phyloP scores from a whole-genome alignment of 768 basidiomycete genomes.

The Tulasnella sp. region DNA sequence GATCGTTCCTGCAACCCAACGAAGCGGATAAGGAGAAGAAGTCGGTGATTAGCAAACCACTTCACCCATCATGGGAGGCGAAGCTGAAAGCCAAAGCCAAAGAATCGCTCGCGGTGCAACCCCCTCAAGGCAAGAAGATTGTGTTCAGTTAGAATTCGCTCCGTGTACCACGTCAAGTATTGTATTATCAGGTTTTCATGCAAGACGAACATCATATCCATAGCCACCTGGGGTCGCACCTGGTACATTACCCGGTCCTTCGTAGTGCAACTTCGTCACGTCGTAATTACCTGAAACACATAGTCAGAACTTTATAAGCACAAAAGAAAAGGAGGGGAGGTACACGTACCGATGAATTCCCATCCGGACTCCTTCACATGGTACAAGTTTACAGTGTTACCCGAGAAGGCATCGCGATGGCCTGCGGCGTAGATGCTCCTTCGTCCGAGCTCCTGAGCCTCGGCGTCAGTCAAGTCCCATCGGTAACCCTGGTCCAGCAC shows the following conservation, averaged over 20 bases:
- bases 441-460: constrained; percentile 87
- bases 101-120: constrained; percentile 37
- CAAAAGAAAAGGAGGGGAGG: background rate
- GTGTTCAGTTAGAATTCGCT: constrained; percentile 29
- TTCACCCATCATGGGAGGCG: constrained; percentile 97
- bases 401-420: constrained; percentile 92
- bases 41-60: constrained; percentile 27
- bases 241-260: constrained; percentile 59
- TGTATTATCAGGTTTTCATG: background rate
- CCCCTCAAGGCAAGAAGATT: constrained; percentile 78
- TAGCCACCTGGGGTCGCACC: constrained; percentile 57
- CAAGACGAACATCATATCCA: constrained; percentile 60
- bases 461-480: constrained; percentile 86
- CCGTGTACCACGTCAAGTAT: background rate
- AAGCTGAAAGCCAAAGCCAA: constrained; percentile 59
- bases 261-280: constrained; percentile 79
- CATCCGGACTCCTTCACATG: constrained; percentile 92
- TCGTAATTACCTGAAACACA: constrained; percentile 74
- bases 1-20: too few relatives aligned
- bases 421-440: constrained; percentile 94
- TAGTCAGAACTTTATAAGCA: constrained; percentile 16
- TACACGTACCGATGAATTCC: constrained; percentile 76
- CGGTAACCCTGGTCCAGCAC: constrained; percentile 90
- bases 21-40: background rate
- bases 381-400: constrained; percentile 91